These are phyloP conservation scores for Penicillium macrosclerotiorum DNA, from an alignment of 495 filamentous ascomycete genomes.

Conservation along the genomic window DNA sequence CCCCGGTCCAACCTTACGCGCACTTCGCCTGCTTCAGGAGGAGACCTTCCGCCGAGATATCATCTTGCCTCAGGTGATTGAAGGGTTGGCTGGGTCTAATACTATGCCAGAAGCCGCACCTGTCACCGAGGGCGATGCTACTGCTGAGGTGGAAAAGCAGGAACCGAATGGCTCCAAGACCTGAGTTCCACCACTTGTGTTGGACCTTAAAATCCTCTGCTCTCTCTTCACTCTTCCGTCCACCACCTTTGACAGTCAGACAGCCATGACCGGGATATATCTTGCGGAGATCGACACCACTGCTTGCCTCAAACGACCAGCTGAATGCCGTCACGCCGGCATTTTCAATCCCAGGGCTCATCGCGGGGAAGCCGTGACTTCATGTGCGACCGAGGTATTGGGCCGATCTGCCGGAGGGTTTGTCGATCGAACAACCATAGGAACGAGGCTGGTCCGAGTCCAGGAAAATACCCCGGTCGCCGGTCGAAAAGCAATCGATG, in stretches of 20 bases:
- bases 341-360: slow-evolving; percentile 5
- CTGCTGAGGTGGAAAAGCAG: slow-evolving; percentile 30
- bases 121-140: slow-evolving; percentile 18
- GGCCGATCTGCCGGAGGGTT: slow-evolving; percentile 14
- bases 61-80: slow-evolving; percentile 69
- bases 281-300: slow-evolving; percentile 1
- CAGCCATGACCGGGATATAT: neutral
- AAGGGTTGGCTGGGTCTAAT: slow-evolving; percentile 59
- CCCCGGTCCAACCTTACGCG: slow-evolving; percentile 78
- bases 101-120: slow-evolving; percentile 24
- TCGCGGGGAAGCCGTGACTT: slow-evolving; percentile 12
- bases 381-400: slow-evolving; percentile 27
- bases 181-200: slow-evolving; percentile 20
- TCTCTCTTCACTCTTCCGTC: neutral
- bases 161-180: slow-evolving; percentile 24
- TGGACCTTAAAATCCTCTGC: slow-evolving; percentile 5
- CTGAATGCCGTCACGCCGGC: slow-evolving; percentile 3
- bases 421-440: slow-evolving; percentile 19
- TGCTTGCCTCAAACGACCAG: neutral
- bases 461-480: slow-evolving; percentile 5
- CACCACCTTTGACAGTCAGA: neutral
- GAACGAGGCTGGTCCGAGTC: slow-evolving; percentile 6
- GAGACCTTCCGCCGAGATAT: slow-evolving; percentile 81
- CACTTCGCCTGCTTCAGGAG: slow-evolving; percentile 78
- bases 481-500: slow-evolving; percentile 1